A percentile compares a stretch with the other conserved stretches of the same genome.
These are phyloP conservation scores for Parietichytrium sp. DNA, from an alignment of 108 stramenopile species.

Conservation along the genomic window DNA sequence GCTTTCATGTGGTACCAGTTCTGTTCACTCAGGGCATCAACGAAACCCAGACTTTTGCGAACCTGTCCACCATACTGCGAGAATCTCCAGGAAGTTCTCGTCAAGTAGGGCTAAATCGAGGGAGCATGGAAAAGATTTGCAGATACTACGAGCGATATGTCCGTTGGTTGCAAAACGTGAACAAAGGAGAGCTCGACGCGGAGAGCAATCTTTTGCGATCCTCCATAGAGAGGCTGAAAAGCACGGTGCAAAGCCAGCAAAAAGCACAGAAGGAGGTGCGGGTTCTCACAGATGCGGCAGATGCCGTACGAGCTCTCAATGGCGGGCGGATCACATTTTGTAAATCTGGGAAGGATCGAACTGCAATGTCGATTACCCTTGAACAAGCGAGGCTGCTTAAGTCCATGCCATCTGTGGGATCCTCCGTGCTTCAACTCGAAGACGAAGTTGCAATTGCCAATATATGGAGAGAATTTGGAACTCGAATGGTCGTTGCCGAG, in stretches of 20 bases:
- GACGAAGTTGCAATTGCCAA: constrained; percentile 13
- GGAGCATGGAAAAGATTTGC: background rate
- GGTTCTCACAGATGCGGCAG: constrained; percentile 36
- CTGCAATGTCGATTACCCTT: constrained; percentile 49
- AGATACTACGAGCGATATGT: background rate
- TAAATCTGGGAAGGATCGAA: constrained; percentile 56
- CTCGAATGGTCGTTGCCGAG: constrained; percentile 50
- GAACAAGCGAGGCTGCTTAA: constrained; percentile 47
- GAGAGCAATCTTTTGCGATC: background rate
- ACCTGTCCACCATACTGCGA: constrained; percentile 25
- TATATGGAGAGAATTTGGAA: constrained; percentile 40
- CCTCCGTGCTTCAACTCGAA: background rate
- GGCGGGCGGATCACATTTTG: constrained; percentile 48
- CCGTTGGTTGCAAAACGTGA: background rate
- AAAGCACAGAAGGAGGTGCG: constrained; percentile 44
- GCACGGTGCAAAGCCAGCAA: constrained; percentile 2
- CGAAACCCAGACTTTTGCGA: constrained; percentile 47
- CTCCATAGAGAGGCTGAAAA: background rate
- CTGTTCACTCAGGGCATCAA: constrained; percentile 58
- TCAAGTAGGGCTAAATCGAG: constrained; percentile 10
- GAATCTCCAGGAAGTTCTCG: background rate
- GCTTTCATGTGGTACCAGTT: constrained; percentile 34
- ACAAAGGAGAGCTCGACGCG: background rate
- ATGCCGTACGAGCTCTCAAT: constrained; percentile 38
- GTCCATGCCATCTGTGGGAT: background rate